Percentiles rank a stretch among this genome's conserved stretches.
phyloP scores from a whole-genome alignment of 768 basidiomycete genomes.

The Gloeopeniophorella convolvens region DNA sequence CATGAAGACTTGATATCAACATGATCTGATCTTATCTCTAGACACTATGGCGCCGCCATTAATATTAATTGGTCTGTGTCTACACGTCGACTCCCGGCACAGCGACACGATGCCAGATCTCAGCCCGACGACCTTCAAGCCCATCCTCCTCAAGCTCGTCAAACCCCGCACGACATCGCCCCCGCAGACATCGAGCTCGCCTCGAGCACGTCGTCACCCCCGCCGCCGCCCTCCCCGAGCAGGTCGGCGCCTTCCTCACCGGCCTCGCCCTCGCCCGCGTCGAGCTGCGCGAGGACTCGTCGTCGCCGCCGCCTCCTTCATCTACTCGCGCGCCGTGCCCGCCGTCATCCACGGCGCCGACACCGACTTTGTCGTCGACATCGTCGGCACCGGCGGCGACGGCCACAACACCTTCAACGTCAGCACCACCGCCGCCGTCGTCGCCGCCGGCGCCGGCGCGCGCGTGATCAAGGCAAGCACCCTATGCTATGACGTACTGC shows the following conservation, averaged over 20 bases:
- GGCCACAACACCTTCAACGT: constrained; percentile 96
- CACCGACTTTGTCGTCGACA: constrained; percentile 64
- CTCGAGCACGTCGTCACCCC: constrained; percentile 72
- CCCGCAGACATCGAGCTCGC: constrained; percentile 65
- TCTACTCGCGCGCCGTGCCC: constrained; percentile 61
- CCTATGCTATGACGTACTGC: too few species aligned
- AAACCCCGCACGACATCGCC: constrained; percentile 80
- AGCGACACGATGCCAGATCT: constrained; percentile 5
- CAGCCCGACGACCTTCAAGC: constrained; percentile 57
- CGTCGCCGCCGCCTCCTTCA: constrained; percentile 68
- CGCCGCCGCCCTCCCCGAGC: constrained; percentile 54
- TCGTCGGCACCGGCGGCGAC: constrained; percentile 93
- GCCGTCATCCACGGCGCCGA: constrained; percentile 52
- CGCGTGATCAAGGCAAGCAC: constrained; percentile 84
- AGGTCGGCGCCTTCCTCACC: constrained; percentile 87
- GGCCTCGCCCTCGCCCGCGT: constrained; percentile 76
- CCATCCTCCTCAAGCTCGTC: constrained; percentile 69
- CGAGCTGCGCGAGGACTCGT: constrained; percentile 74
- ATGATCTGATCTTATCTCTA: constrained; percentile 4
- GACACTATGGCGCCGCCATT: too few species aligned
- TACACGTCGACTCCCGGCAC: too few species aligned
- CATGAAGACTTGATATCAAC: background rate
- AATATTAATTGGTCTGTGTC: too few species aligned
- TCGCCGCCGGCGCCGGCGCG: constrained; percentile 91
- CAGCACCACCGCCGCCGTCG: constrained; percentile 88